Percentiles rank a stretch among this genome's conserved stretches.
Conservation (phyloP, 2,329 filamentous ascomycete species). For the Scedosporium dehoogii region DNA sequence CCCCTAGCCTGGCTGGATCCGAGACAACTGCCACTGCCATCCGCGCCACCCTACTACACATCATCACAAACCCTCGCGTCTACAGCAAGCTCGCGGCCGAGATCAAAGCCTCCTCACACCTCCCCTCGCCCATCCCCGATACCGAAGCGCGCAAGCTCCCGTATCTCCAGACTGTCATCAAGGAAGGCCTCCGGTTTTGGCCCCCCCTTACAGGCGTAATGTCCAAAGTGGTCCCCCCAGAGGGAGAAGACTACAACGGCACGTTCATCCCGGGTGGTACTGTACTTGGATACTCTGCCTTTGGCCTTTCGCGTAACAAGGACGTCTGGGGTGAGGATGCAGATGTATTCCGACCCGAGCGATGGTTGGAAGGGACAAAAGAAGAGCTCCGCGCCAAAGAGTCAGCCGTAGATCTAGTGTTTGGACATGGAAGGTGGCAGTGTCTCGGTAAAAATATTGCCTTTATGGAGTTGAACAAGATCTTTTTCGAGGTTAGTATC, state of each 20-base stretch:
- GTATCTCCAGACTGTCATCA: slow-evolving; percentile 38
- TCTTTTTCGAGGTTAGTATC: slow-evolving; percentile 27
- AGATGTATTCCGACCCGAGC: slow-evolving; percentile 22
- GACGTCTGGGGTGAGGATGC: slow-evolving; percentile 25
- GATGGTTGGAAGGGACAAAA: slow-evolving; percentile 24
- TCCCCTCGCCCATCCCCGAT: slow-evolving; percentile 17
- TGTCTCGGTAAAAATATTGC: slow-evolving; percentile 29
- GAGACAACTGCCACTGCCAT: slow-evolving; percentile 48
- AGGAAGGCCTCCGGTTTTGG: slow-evolving; percentile 33
- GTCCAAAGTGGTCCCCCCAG: slow-evolving; percentile 21
- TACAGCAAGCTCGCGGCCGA: slow-evolving; percentile 35
- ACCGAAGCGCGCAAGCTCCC: slow-evolving; percentile 25
- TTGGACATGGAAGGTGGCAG: slow-evolving; percentile 27
- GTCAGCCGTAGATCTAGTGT: slow-evolving; percentile 25
- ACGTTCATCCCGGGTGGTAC: slow-evolving; percentile 22
- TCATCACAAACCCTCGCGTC: slow-evolving; percentile 37
- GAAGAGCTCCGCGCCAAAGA: slow-evolving; percentile 25
- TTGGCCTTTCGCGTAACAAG: slow-evolving; percentile 22
- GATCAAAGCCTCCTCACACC: slow-evolving; percentile 19
- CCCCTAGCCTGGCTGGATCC: slow-evolving; percentile 38
- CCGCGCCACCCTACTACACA: slow-evolving; percentile 39
- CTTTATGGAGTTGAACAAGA: slow-evolving; percentile 27
- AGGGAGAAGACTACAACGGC: slow-evolving; percentile 22
- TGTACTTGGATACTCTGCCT: slow-evolving; percentile 21
- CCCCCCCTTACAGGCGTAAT: slow-evolving; percentile 25